Conservation (phyloP, 345 rosid genomes). For the Isatis tinctoria region DNA sequence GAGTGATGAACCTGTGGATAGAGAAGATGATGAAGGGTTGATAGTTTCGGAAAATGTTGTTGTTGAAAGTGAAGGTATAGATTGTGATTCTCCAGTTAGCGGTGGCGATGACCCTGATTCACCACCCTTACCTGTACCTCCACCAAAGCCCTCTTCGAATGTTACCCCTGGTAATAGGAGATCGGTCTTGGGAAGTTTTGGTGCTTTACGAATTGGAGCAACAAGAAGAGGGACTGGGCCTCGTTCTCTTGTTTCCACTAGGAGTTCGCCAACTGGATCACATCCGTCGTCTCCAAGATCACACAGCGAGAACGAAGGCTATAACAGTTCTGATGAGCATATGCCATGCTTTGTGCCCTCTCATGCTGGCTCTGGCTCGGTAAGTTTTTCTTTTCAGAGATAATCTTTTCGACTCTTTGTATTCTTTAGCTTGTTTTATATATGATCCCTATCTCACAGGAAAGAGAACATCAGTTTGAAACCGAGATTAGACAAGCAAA, state of each 20-base stretch:
- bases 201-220: conserved; percentile 51
- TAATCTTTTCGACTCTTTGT: not conserved
- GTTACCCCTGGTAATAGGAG: conserved; percentile 50
- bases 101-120: conserved; percentile 50
- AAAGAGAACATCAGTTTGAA: conserved; percentile 90
- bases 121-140: conserved; percentile 86
- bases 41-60: conserved; percentile 41
- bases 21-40: conserved; percentile 37
- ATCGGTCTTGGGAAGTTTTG: conserved; percentile 45
- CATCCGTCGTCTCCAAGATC: conserved; percentile 98
- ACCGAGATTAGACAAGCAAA: conserved; percentile 68
- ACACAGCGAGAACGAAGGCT: conserved; percentile 85
- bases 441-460: conserved; percentile 43
- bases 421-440: not conserved
- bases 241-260: conserved; percentile 70
- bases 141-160: conserved; percentile 55
- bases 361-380: conserved; percentile 66
- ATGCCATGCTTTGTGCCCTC: conserved; percentile 69
- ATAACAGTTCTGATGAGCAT: conserved; percentile 99
- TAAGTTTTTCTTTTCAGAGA: conserved; percentile 36
- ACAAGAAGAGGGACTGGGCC: conserved; percentile 61
- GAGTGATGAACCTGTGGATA: conserved; percentile 37
- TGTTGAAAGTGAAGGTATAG: conserved; percentile 52
- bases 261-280: conserved; percentile 81
- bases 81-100: conserved; percentile 35